Evolutionary conservation across 192 early-diverging fungal genomes (phyloP), one percentile per base, ranked within the genome.

Genomic region (Glomus cerebriforme): DNA sequence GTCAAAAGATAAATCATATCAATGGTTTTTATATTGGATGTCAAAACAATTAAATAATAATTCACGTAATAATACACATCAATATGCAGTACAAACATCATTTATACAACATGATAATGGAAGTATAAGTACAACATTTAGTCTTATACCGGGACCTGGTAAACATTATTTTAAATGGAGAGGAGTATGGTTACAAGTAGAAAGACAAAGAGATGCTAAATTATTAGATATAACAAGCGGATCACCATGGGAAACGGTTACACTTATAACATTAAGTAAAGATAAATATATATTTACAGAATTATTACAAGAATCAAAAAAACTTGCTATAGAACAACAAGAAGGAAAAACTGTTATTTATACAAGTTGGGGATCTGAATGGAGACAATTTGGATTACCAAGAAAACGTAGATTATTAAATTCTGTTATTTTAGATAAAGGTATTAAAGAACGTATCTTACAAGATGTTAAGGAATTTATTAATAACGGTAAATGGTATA

Each of bases 301-400:
- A 0, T 88, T 99, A 43, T 87, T 99, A 26, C 79, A 91, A 29
- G 95, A 96, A 68, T 94, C 97, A 15, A 94, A 94, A 70, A 83
- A 85, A 62, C 82, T 91, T 70, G 96, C 97, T 17, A 82, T 99
- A 62, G 85, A 91, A 72, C 93, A 94, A 78, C 94, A 97, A 84
- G 94, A 96, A 72, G 97, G 97, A 26, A 96, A 97, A 75, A 98
- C 95, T 3, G 97, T 99, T 34, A 89, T 99, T 59, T 98, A 96
- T 84, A 96, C 96, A 2, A 93, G 92, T 54, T 97, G 91, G 86
- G 97, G 97, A 0, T 93, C 95, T 7, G 97, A 99, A 78, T 99
- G 97, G 97, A 86, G 96, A 73, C 95, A 95, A 2, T 98, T 99
- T 87, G 97, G 97, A 4, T 86, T 95, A 78, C 97, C 97, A 12